Evolutionary conservation across 345 rosid species (phyloP), one percentile per base, ranked within the genome.

Genomic region (Gossypium bickii): DNA sequence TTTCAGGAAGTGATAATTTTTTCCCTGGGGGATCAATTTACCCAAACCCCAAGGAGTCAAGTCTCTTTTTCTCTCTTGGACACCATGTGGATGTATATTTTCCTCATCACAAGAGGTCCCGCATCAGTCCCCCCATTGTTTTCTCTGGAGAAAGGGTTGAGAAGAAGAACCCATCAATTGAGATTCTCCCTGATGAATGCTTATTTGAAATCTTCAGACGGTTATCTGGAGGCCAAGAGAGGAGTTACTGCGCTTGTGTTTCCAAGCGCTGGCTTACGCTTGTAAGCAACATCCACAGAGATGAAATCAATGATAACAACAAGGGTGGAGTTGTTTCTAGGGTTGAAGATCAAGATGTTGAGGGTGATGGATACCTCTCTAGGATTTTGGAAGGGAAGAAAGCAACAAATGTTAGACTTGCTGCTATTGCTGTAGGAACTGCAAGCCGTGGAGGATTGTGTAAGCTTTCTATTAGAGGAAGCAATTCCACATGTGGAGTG

Each of bases 131-230:
- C 11, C 87, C 95, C 7, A 76, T 90, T 70, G 80, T 93, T 76
- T 83, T 85, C 88, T 34, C 80, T 13, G 88, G 79, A 0, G 87
- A 79, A 80, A 77, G 77, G 62, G 84, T 84, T 76, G 94, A 87
- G 87, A 79, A 82, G 69, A 89, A 86, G 74, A 76, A 84, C 70
- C 76, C 87, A 78, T 89, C 95, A 1, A 84, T 96, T 9, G 97
- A 96, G 22, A 86, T 86, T 67, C 87, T 96, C 2, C 99, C 98
- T 0, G 97, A 96, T 51, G 99, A 96, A 82, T 96, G 99, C 75
- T 87, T 96, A 62, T 93, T 91, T 61, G 99, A 96, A 85, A 89
- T 96, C 82, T 81, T 96, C 73, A 83, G 97, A 53, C 87, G 97
- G 18, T 74, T 96, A 81, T 78, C 88, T 67, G 93, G 91, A 59